phyloP scores from a whole-genome alignment of 345 rosid species.

The Nasturtium officinale region DNA sequence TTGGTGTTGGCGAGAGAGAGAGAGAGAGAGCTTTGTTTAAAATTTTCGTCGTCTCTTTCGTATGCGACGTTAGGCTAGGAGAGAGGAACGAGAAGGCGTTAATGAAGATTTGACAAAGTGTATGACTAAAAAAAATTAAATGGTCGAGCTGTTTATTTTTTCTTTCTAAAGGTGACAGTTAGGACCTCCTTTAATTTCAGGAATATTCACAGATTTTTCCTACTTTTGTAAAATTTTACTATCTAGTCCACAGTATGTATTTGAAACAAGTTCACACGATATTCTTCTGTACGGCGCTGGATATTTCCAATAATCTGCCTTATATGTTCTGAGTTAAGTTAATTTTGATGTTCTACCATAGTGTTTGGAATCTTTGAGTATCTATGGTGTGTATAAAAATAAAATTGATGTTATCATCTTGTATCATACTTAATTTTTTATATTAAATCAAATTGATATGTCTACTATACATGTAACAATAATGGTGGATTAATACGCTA shows the following conservation, averaged over 20 bases:
- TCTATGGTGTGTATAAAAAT: background rate
- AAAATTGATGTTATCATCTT: background rate
- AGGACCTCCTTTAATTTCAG: slow-evolving; percentile 14
- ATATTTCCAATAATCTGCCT: background rate
- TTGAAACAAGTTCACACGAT: slow-evolving; percentile 27
- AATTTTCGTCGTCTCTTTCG: slow-evolving; percentile 8
- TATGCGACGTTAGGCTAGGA: slow-evolving; percentile 39
- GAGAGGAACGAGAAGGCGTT: slow-evolving; percentile 23
- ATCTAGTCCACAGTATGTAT: slow-evolving; percentile 25
- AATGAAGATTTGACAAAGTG: slow-evolving; percentile 36
- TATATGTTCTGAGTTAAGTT: background rate
- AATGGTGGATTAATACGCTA: background rate
- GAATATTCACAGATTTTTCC: slow-evolving; percentile 11
- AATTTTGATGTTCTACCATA: background rate
- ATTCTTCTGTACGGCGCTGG: slow-evolving; percentile 16
- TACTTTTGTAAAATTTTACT: background rate
- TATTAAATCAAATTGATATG: background rate
- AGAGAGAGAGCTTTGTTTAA: slow-evolving; percentile 22
- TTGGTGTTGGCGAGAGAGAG: background rate
- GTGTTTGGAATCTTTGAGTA: background rate
- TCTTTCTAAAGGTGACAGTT: slow-evolving; percentile 26
- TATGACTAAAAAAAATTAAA: background rate
- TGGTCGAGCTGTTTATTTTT: background rate
- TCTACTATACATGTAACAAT: background rate
- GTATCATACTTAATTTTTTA: background rate